Percentiles rank a stretch among this genome's conserved stretches.
These are phyloP conservation scores for Penicillium sp. DNA, from an alignment of 2,329 filamentous ascomycete genomes.

Conservation along the genomic window DNA sequence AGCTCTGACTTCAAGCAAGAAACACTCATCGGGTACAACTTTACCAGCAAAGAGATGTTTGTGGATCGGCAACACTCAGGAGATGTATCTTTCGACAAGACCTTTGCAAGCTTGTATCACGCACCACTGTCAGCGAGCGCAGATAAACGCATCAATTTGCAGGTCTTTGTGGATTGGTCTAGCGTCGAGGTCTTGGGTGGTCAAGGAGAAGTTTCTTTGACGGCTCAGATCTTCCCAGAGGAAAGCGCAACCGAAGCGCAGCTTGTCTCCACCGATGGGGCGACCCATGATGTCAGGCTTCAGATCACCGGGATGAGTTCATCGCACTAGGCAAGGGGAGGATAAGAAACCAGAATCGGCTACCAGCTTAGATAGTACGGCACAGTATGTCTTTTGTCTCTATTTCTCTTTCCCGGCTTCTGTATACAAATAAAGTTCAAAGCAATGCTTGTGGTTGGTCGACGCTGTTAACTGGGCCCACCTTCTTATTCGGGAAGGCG, in stretches of 20 bases:
- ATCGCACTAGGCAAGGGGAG: neutral
- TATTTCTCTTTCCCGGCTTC: too few species aligned
- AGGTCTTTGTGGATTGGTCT: constrained; percentile 29
- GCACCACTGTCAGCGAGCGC: constrained; percentile 13
- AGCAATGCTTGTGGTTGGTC: neutral
- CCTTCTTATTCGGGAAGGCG: neutral
- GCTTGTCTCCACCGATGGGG: constrained; percentile 17
- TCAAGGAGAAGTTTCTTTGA: constrained; percentile 24
- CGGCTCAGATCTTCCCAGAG: constrained; percentile 28
- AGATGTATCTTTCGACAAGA: constrained; percentile 20
- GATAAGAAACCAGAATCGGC: neutral
- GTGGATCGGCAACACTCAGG: constrained; percentile 24
- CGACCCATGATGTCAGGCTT: constrained; percentile 11
- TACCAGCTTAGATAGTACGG: too few species aligned
- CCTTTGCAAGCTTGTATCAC: constrained; percentile 20
- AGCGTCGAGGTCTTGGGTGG: constrained; percentile 29
- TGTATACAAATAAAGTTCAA: too few species aligned
- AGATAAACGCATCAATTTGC: constrained; percentile 17
- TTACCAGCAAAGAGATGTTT: constrained; percentile 19
- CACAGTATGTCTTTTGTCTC: too few species aligned
- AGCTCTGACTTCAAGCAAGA: constrained; percentile 18
- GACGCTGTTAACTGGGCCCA: neutral
- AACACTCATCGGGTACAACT: constrained; percentile 29
- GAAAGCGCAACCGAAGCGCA: constrained; percentile 13
- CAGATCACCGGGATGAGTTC: constrained; percentile 5